These are phyloP conservation scores for Triticum monococcum DNA, from an alignment of 176 grass and related monocot species.

Conservation along the genomic window DNA sequence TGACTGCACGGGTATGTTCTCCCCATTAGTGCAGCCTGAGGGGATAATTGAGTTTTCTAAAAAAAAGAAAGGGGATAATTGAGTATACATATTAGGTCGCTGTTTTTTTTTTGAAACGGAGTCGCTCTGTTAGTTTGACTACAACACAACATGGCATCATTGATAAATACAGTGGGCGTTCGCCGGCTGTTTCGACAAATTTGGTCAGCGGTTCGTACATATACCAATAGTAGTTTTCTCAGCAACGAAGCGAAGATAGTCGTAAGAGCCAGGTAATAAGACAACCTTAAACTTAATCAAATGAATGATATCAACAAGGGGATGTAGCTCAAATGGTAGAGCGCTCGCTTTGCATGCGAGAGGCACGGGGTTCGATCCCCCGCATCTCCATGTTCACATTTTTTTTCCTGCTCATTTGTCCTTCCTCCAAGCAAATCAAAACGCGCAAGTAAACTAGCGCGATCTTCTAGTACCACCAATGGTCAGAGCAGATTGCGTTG, in stretches of 20 bases:
- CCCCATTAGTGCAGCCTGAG: background rate
- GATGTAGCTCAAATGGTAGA: conserved; percentile 99
- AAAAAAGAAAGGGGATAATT: background rate
- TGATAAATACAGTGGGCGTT: background rate
- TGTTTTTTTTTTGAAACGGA: too few species aligned
- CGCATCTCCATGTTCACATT: conserved; percentile 55
- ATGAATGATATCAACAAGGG: background rate
- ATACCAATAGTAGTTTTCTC: too few species aligned
- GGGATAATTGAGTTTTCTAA: background rate
- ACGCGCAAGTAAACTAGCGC: too few species aligned
- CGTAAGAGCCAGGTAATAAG: too few species aligned
- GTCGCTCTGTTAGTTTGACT: background rate
- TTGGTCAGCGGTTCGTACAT: background rate
- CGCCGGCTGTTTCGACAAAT: background rate
- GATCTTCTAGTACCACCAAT: background rate
- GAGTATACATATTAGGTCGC: background rate
- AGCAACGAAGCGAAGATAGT: too few species aligned
- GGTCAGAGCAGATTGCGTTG: background rate
- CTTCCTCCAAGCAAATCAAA: too few species aligned
- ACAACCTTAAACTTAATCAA: too few species aligned
- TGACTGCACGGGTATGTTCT: background rate
- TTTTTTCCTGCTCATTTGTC: too few species aligned
- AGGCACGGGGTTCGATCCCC: conserved; percentile 98
- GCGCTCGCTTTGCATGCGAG: conserved; percentile 99
- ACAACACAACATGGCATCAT: background rate